phyloP scores from a whole-genome alignment of 2,329 filamentous ascomycete species.

The Coniella vitis region DNA sequence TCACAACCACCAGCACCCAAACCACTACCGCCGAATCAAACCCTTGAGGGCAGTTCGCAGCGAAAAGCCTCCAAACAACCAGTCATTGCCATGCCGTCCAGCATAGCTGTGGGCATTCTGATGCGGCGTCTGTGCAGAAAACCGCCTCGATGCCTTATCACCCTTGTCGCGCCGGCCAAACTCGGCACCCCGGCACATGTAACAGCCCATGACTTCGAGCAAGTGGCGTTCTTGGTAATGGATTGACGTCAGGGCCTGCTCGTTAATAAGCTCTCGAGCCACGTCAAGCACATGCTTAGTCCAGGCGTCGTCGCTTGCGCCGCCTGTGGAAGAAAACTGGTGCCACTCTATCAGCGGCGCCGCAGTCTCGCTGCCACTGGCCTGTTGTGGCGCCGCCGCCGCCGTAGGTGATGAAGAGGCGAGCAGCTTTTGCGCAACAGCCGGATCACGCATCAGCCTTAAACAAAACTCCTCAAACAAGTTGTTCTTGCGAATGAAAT shows the following conservation, averaged over 20 bases:
- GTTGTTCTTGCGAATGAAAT: conserved; percentile 19
- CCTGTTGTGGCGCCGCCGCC: no score
- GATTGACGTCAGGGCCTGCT: conserved; percentile 14
- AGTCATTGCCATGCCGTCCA: conserved; percentile 12
- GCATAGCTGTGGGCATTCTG: conserved; percentile 13
- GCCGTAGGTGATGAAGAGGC: not conserved
- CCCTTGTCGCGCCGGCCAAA: conserved; percentile 7
- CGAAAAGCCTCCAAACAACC: conserved; percentile 14
- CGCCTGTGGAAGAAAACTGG: conserved; percentile 7
- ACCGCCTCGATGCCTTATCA: not conserved
- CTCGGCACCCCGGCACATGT: conserved; percentile 25
- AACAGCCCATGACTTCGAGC: conserved; percentile 18
- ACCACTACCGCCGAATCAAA: conserved; percentile 3
- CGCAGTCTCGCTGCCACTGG: no score
- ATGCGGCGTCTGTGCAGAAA: not conserved
- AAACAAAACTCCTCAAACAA: conserved; percentile 23
- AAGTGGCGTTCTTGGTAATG: conserved; percentile 18
- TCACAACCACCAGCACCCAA: not conserved
- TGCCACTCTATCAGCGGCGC: conserved; percentile 14
- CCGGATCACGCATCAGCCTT: conserved; percentile 5
- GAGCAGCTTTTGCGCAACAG: conserved; percentile 1
- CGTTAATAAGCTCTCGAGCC: conserved; percentile 14
- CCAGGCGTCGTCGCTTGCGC: conserved; percentile 6
- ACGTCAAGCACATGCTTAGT: conserved; percentile 3
- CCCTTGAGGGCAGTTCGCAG: conserved; percentile 6